Evolutionary conservation across 1,284 basidiomycete genomes (phyloP), one percentile per base, ranked within the genome.

Genomic region (Marasmius fiardii): DNA sequence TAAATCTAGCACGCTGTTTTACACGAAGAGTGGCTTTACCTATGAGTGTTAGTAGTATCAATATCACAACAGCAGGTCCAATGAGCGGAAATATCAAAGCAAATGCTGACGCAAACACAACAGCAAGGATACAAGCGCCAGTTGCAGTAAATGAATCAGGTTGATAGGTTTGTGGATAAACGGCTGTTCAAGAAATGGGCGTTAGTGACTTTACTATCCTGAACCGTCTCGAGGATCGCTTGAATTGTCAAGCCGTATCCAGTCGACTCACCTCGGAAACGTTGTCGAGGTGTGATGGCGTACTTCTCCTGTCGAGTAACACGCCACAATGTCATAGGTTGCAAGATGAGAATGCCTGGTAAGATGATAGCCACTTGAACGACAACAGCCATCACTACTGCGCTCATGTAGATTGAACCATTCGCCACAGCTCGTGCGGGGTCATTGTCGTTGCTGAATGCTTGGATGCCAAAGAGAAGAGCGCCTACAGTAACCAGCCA

Each of bases 41-140:
- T 60, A 92, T 75, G 54, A 91, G 74, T 2, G 84, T 83, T 18
- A 93, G 74, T 55, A 88, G 74, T 2, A 92, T 67, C 53, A 92
- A 70, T 33, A 92, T 55, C 23, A 83, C 73, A 41, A 86, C 83
- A 52, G 88, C 85, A 39, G 89, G 85, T 0, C 82, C 83, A 56
- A 93, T 81, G 44, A 92, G 71, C 1, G 91, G 91, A 67, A 92
- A 92, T 47, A 92, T 82, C 52, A 91, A 67, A 52, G 80, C 76
- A 71, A 85, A 92, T 39, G 77, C 83, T 43, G 84, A 86, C 51
- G 87, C 84, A 69, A 91, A 86, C 43, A 88, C 74, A 57, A 91
- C 75, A 31, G 81, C 88, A 48, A 90, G 72, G 43, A 90, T 74
- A 63, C 83, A 85, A 43, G 85, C 82, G 34, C 82, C 81, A 18